Base-by-base conservation (phyloP, 1,284 basidiomycete species). In the Heterobasidion annosum region DNA sequence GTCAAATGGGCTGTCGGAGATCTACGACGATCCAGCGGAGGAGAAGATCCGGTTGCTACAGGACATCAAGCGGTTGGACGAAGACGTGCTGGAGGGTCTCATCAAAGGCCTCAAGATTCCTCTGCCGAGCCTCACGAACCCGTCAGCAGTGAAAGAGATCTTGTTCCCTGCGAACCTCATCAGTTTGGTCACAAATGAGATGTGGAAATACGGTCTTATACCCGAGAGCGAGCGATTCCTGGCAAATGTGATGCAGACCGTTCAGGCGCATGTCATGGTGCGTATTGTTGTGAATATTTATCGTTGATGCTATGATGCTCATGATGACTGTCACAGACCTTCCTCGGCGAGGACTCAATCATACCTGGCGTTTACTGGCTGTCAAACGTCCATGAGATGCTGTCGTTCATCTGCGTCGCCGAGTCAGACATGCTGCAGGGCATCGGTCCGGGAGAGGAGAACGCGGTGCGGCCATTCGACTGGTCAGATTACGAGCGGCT, bases 91-190 rank as follows among this genome's bases (percentile, higher is more conserved):
- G 25, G 83, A 93, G 59, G 93, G 94, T 18, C 79, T 99, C 44
- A 86, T 99, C 64, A 83, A 90, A 56, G 89, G 91, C 54, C 74
- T 99, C 63, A 97, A 96, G 76, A 95, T 98, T 55, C 94, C 96
- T 15, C 82, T 87, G 16, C 92, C 97, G 0, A 94, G 88, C 64
- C 75, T 93, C 54, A 91, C 90, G 55, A 97, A 93, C 65, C 92
- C 94, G 1, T 92, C 94, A 16, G 86, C 88, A 34, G 88, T 95
- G 58, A 99, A 98, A 72, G 97, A 99, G 70, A 95, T 99, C 54
- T 78, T 99, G 45, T 99, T 99, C 88, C 97, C 97, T 4, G 96
- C 97, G n/a, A 98, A 99, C 70, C 82, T 99, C 57, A 99, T 99
- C 71, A 93, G 91, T 64, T 76, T 99, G 51, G 89, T 98, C 57